These are phyloP conservation scores for Ophiognomonia clavigignenti-juglandacearum DNA, from an alignment of 2,329 filamentous ascomycete species.

Conservation along the genomic window DNA sequence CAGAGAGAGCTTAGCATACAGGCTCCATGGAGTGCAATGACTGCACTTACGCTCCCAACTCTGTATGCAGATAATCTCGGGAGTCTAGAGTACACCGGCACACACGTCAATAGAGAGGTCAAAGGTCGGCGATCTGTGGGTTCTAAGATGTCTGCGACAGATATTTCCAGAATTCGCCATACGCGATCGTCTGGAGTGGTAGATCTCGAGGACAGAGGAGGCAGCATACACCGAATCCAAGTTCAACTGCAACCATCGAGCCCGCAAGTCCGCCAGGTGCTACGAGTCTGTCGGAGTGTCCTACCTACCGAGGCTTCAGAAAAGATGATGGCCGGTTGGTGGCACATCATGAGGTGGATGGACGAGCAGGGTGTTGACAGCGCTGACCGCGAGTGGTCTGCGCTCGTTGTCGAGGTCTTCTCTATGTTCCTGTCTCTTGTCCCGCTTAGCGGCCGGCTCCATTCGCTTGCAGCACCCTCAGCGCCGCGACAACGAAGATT, in stretches of 20 bases:
- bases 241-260: constrained; percentile 63
- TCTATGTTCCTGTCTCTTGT: constrained; percentile 59
- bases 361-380: constrained; percentile 39
- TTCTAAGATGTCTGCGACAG: constrained; percentile 40
- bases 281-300: constrained; percentile 60
- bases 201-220: constrained; percentile 60
- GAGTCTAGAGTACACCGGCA: constrained; percentile 52
- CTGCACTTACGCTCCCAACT: constrained; percentile 59
- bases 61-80: constrained; percentile 56
- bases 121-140: constrained; percentile 40
- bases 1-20: constrained; percentile 65
- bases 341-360: constrained; percentile 69
- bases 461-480: constrained; percentile 7
- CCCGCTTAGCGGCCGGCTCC: background rate
- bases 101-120: constrained; percentile 47
- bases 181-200: constrained; percentile 55
- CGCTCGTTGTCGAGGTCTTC: constrained; percentile 59
- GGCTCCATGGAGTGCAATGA: constrained; percentile 68
- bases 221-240: constrained; percentile 59
- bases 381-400: constrained; percentile 63
- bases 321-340: constrained; percentile 66
- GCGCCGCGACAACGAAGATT: constrained; percentile 33
- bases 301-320: constrained; percentile 54
- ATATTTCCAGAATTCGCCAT: constrained; percentile 52
- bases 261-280: constrained; percentile 54